Evolutionary conservation across 2,329 filamentous ascomycete genomes (phyloP).

Genomic region (Hypoxylon sp.): DNA sequence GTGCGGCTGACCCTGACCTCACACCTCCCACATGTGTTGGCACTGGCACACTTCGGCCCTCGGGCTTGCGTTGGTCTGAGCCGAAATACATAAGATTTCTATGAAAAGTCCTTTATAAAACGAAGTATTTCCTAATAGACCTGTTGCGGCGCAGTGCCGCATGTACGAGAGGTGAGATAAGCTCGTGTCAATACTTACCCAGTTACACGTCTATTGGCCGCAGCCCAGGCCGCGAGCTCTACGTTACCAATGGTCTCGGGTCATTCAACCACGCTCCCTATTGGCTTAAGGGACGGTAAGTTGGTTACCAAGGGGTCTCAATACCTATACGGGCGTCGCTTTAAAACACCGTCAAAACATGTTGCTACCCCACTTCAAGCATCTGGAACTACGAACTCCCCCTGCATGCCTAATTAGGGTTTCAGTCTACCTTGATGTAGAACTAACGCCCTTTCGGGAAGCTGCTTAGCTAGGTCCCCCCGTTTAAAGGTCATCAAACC

Average conservation of each 20-base stretch:
- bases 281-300: slow-evolving; percentile 12
- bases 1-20: slow-evolving; percentile 31
- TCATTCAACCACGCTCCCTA: background rate
- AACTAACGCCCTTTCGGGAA: slow-evolving; percentile 6
- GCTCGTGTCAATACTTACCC: background rate
- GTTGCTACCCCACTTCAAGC: slow-evolving; percentile 23
- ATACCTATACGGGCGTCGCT: slow-evolving; percentile 10
- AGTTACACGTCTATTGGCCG: slow-evolving; percentile 5
- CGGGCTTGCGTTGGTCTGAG: background rate
- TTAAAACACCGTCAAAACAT: slow-evolving; percentile 44
- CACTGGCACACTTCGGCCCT: background rate
- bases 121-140: background rate
- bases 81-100: background rate
- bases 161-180: background rate
- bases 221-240: background rate
- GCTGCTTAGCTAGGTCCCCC: background rate
- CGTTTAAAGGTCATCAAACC: background rate
- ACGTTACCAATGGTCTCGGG: background rate
- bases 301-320: slow-evolving; percentile 13
- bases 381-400: slow-evolving; percentile 36
- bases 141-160: background rate
- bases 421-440: slow-evolving; percentile 8
- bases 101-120: background rate
- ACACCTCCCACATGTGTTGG: slow-evolving; percentile 5
- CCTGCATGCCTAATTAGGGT: slow-evolving; percentile 26